phyloP scores from a whole-genome alignment of 2,329 filamentous ascomycete genomes.

The Zymoseptoria crescenta region DNA sequence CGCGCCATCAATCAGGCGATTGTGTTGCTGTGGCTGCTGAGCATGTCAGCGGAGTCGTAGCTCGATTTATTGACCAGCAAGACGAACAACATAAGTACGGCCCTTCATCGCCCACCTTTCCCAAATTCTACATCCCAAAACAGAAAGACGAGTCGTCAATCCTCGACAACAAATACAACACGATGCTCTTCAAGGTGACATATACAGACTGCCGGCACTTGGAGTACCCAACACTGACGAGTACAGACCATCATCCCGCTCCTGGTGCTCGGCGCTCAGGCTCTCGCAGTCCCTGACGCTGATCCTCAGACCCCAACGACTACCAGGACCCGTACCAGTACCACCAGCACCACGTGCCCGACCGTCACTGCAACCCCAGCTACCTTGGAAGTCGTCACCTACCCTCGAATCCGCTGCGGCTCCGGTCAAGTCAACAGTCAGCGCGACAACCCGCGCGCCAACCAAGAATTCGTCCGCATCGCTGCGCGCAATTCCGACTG shows the following conservation, averaged over 20 bases:
- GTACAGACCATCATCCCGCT: slow-evolving; percentile 4
- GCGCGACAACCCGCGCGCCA: neutral
- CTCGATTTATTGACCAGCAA: neutral
- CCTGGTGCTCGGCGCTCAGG: slow-evolving; percentile 3
- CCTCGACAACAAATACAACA: neutral
- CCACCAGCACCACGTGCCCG: neutral
- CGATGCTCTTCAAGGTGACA: neutral
- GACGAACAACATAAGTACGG: neutral
- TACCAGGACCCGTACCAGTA: neutral
- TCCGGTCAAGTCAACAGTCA: neutral
- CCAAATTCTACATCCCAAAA: neutral
- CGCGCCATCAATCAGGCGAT: neutral
- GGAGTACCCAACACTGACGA: neutral
- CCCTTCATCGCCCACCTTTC: neutral
- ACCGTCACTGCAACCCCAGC: neutral
- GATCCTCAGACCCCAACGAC: neutral
- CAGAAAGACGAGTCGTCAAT: neutral
- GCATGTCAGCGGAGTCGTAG: neutral
- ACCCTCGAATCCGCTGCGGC: neutral
- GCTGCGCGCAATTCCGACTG: neutral
- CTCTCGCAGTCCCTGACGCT: slow-evolving; percentile 2
- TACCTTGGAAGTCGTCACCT: neutral
- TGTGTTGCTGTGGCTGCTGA: neutral
- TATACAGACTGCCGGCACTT: neutral
- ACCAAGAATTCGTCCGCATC: neutral